Percentiles rank a stretch among this genome's conserved stretches.
These are phyloP conservation scores for Pisolithus albus DNA, from an alignment of 768 basidiomycete genomes.

Conservation along the genomic window DNA sequence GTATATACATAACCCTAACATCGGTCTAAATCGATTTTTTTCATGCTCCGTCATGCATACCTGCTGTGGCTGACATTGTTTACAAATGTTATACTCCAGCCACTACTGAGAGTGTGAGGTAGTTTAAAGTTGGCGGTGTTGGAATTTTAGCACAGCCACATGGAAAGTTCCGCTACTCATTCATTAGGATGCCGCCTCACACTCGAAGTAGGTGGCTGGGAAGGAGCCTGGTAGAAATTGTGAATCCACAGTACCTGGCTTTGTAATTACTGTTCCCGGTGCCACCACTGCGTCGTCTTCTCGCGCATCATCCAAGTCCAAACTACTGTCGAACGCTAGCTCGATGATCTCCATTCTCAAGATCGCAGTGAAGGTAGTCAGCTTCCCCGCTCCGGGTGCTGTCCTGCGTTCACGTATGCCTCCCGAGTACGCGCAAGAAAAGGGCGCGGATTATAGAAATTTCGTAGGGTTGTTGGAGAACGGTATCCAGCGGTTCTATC, in stretches of 20 bases:
- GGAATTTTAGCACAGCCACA: too few relatives aligned
- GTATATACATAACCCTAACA: too few relatives aligned
- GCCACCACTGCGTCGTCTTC: neutral
- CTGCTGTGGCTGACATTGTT: too few relatives aligned
- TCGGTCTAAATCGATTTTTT: too few relatives aligned
- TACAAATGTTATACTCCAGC: too few relatives aligned
- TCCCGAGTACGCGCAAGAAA: constrained; percentile 41
- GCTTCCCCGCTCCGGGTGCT: constrained; percentile 34
- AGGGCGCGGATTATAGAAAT: constrained; percentile 43
- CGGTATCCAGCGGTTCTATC: constrained; percentile 46
- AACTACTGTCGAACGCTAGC: neutral
- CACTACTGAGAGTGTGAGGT: too few relatives aligned
- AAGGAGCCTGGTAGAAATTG: too few relatives aligned
- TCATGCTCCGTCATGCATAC: too few relatives aligned
- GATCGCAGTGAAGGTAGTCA: constrained; percentile 35
- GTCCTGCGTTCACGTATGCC: constrained; percentile 42
- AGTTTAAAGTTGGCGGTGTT: too few relatives aligned
- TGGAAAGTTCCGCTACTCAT: too few relatives aligned
- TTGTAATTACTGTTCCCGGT: constrained; percentile 20
- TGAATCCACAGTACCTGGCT: constrained; percentile 40
- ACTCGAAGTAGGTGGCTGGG: too few relatives aligned
- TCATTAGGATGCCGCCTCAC: too few relatives aligned
- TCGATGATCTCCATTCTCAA: constrained; percentile 29
- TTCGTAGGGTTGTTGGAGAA: constrained; percentile 48
- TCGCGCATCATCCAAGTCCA: neutral